Evolutionary conservation across 768 basidiomycete species (phyloP), one percentile per base, ranked within the genome.

Genomic region (Podaxis carcinomalis): DNA sequence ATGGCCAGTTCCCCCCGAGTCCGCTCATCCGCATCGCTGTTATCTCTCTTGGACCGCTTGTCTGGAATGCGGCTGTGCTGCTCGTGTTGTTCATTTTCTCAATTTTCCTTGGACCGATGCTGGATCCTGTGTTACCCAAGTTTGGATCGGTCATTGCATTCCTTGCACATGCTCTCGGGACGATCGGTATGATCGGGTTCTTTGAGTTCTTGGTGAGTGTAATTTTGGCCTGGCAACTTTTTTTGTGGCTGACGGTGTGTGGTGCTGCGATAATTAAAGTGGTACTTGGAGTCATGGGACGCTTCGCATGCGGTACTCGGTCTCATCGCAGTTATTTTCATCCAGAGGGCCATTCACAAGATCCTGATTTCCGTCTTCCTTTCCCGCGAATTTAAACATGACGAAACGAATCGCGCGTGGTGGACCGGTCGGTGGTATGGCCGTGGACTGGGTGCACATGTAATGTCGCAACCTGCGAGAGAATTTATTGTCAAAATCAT

Each of bases 401-500:
- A 99, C 72, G 95, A 98, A 75, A 95, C 93, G 37, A 98, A 98
- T 77, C 83, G 93, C 27, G 95, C 95, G 5, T 99, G 96, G 96
- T 99, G 97, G 97, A 96, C 95, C 35, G 95, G 95, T 51, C 81
- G 88, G 70, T 98, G 97, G 97, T 96, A 95, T 72, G 95, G 95
- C 46, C 88, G 95, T 54, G 94, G 94, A 3, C 83, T 99, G 25
- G 95, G 96, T 46, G 69, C 84, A 4, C 89, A 93, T 71, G 94
- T 89, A 46, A 92, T 96, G 86, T 95, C 93, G n/a, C 97, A 98
- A 72, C 96, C 96, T 55, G 93, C 91, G 28, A 90, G 97, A 70
- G 97, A 98, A 79, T 98, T 93, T 68, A 77, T 98, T 64, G 96
- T 98, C 78, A 99, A 99, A 82, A 91, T 95, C 63, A 93, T 98